These are phyloP conservation scores for Eremothecium gossypii DNA, from an alignment of 1,139 yeast species.

Conservation along the genomic window DNA sequence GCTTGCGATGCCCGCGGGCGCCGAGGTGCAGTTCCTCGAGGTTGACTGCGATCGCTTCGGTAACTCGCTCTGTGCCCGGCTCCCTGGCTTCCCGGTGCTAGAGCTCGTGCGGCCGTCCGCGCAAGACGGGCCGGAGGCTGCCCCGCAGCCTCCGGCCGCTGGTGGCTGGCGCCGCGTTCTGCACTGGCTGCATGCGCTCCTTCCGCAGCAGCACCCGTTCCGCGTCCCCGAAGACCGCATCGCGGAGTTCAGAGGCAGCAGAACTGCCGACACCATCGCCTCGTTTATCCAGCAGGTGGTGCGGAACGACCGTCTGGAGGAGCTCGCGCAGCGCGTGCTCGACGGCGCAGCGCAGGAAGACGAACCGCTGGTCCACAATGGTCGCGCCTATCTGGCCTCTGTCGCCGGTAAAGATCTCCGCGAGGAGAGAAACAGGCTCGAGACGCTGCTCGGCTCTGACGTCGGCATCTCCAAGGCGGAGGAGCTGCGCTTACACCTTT, in stretches of 20 bases:
- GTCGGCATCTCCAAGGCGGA: too few relatives aligned
- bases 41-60: constrained; percentile 29
- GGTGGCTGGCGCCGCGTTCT: constrained; percentile 4
- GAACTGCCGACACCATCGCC: constrained; percentile 17
- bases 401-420: too few relatives aligned
- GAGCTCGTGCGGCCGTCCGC: constrained; percentile 16
- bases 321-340: constrained; percentile 1
- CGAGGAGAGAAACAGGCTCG: too few relatives aligned
- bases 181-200: constrained; percentile 9
- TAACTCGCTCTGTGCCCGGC: constrained; percentile 19
- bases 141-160: too few relatives aligned
- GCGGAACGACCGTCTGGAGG: constrained; percentile 4
- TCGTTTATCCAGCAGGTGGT: constrained; percentile 15
- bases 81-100: constrained; percentile 30
- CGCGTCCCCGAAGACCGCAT: constrained; percentile 10
- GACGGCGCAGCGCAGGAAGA: constrained; percentile 1
- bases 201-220: constrained; percentile 13
- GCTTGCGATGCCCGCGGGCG: constrained; percentile 5
- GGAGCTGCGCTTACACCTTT: background rate
- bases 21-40: constrained; percentile 21
- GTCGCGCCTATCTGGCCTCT: background rate
- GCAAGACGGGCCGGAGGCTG: too few relatives aligned
- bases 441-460: too few relatives aligned
- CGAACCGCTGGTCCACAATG: background rate
- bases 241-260: constrained; percentile 20